Evolutionary conservation across 1,139 yeast genomes (phyloP).

Genomic region (Yamadazyma jaroonii): DNA sequence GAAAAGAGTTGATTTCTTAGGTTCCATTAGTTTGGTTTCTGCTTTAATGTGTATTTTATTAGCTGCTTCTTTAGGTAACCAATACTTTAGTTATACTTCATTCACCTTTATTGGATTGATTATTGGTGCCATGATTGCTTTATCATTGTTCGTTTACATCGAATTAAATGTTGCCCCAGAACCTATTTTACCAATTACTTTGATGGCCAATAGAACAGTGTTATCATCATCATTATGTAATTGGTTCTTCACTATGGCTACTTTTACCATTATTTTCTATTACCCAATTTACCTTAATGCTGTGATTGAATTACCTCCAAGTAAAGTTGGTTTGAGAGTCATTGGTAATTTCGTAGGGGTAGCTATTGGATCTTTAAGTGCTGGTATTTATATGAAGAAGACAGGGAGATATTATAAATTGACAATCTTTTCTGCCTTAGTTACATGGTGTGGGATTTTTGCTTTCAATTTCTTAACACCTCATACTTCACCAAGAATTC

Average conservation of each 20-base stretch:
- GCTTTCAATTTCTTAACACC: slow-evolving; percentile 37
- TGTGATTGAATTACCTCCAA: slow-evolving; percentile 53
- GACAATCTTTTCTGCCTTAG: slow-evolving; percentile 41
- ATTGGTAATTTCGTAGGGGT: slow-evolving; percentile 70
- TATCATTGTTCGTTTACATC: slow-evolving; percentile 41
- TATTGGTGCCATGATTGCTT: slow-evolving; percentile 18
- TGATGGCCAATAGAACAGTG: slow-evolving; percentile 57
- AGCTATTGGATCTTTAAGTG: slow-evolving; percentile 63
- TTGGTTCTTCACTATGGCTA: slow-evolving; percentile 61
- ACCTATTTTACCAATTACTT: slow-evolving; percentile 64
- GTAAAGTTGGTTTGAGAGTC: slow-evolving; percentile 60
- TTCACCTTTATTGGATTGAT: slow-evolving; percentile 29
- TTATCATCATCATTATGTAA: slow-evolving; percentile 64
- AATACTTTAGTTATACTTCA: slow-evolving; percentile 42
- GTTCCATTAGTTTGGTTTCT: slow-evolving; percentile 59
- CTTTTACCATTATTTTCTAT: slow-evolving; percentile 55
- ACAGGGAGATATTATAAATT: slow-evolving; percentile 67
- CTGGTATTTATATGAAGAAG: slow-evolving; percentile 65
- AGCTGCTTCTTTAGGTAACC: slow-evolving; percentile 71
- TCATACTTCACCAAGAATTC: slow-evolving; percentile 36
- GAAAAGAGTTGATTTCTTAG: slow-evolving; percentile 67
- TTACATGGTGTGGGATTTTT: slow-evolving; percentile 46
- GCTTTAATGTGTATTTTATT: slow-evolving; percentile 54
- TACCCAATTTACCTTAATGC: slow-evolving; percentile 64
- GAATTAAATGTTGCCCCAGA: slow-evolving; percentile 58